Conservation (phyloP, 306 rosid species). For the Trichosanthes cucumerina region DNA sequence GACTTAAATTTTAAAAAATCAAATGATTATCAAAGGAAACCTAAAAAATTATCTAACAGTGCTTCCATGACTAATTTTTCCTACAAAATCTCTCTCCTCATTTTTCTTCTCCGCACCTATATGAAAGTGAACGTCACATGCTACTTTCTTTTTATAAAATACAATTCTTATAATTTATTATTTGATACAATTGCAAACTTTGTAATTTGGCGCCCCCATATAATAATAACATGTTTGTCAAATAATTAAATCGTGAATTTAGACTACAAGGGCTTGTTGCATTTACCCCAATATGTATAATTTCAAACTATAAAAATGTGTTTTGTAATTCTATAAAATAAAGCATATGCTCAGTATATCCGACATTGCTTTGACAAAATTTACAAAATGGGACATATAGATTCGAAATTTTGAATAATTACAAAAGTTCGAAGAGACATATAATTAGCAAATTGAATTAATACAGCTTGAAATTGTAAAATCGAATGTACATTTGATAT, state of each 20-base stretch:
- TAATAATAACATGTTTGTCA: neutral
- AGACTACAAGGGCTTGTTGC: neutral
- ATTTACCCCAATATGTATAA: too few species aligned
- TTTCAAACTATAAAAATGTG: neutral
- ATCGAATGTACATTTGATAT: too few species aligned
- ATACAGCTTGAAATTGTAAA: too few species aligned
- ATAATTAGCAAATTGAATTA: too few species aligned
- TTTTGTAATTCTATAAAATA: neutral
- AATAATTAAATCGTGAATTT: neutral
- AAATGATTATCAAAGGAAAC: too few species aligned
- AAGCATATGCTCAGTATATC: neutral
- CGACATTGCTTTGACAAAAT: neutral
- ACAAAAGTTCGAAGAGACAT: too few species aligned
- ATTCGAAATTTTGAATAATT: too few species aligned
- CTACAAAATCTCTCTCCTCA: neutral
- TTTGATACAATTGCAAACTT: too few species aligned
- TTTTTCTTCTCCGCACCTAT: neutral
- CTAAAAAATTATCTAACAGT: too few species aligned
- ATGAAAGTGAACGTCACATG: neutral
- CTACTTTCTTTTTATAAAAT: neutral
- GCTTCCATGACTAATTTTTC: too few species aligned
- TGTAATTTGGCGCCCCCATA: neutral
- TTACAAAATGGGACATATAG: neutral
- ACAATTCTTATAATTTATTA: neutral
- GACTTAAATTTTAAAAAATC: too few species aligned